A percentile compares a stretch with the other conserved stretches of the same genome.
These are phyloP conservation scores for Coprinopsis cinerea DNA, from an alignment of 768 basidiomycete genomes.

Conservation along the genomic window DNA sequence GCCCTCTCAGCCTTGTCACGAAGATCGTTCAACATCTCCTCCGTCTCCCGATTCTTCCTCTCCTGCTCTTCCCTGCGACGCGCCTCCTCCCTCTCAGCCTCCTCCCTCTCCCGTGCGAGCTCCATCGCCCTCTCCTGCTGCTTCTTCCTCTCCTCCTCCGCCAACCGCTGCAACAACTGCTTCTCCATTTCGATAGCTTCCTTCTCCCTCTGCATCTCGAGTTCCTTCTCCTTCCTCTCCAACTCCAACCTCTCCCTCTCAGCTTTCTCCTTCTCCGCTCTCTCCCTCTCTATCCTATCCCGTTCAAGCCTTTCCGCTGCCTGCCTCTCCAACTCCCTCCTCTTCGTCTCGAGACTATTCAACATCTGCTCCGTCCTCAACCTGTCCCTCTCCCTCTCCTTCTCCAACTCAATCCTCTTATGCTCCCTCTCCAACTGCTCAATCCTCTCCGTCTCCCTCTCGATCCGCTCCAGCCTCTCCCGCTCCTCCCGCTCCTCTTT, in stretches of 20 bases:
- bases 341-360: conserved; percentile 4
- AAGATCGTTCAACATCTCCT: conserved; percentile 1
- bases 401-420: conserved; percentile 16
- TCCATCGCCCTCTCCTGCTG: conserved; percentile 1
- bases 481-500: not conserved
- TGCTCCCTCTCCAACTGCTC: conserved; percentile 3
- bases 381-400: conserved; percentile 15
- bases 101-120: not conserved
- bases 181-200: not conserved
- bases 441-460: conserved; percentile 8
- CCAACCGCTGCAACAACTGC: not conserved
- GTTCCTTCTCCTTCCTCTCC: not conserved
- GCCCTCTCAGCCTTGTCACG: not conserved
- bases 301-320: not conserved
- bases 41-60: conserved; percentile 4
- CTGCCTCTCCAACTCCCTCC: conserved; percentile 4
- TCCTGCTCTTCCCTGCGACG: not conserved
- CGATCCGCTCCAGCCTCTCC: not conserved
- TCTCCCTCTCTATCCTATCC: not conserved
- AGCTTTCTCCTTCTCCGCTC: not conserved
- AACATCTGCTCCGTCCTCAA: conserved; percentile 9
- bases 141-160: not conserved
- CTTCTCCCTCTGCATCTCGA: not conserved
- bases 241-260: not conserved
- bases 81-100: conserved; percentile 2